These are phyloP conservation scores for Lobosporangium transversale DNA, from an alignment of 192 early-diverging fungal genomes.

Conservation along the genomic window DNA sequence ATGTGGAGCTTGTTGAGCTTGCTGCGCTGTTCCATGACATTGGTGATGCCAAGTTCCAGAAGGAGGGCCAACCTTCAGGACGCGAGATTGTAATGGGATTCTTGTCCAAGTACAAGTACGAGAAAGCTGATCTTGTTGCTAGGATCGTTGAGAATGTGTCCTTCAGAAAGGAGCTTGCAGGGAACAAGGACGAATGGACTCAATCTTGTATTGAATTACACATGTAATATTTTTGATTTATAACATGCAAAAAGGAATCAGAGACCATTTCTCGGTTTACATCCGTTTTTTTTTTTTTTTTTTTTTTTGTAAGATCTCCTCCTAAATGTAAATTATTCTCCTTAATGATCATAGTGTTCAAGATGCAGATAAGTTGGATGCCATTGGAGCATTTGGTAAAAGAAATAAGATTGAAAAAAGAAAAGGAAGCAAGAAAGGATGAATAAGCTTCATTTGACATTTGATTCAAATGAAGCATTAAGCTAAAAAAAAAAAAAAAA, in stretches of 20 bases:
- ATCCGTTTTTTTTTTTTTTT: background rate
- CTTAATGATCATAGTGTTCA: conserved; percentile 69
- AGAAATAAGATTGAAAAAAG: background rate
- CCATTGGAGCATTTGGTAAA: conserved; percentile 77
- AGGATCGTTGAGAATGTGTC: conserved; percentile 70
- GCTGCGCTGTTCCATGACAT: conserved; percentile 77
- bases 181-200: conserved; percentile 64
- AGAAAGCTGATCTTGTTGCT: conserved; percentile 58
- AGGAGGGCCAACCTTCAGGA: conserved; percentile 56
- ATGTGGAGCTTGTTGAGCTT: conserved; percentile 68
- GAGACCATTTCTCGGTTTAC: too few species aligned
- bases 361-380: conserved; percentile 78
- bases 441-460: too few species aligned
- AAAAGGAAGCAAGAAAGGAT: too few species aligned
- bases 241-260: too few species aligned
- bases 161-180: conserved; percentile 74
- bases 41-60: conserved; percentile 73
- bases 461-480: too few species aligned
- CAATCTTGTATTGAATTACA: conserved; percentile 65
- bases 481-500: too few species aligned
- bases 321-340: too few species aligned
- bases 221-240: conserved; percentile 56
- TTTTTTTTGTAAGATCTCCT: background rate
- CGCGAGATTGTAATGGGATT: conserved; percentile 60
- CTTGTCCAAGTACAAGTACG: conserved; percentile 50